A percentile compares a stretch with the other conserved stretches of the same genome.
phyloP scores from a whole-genome alignment of 305 asterid genomes.

The Nicotiana rustica region DNA sequence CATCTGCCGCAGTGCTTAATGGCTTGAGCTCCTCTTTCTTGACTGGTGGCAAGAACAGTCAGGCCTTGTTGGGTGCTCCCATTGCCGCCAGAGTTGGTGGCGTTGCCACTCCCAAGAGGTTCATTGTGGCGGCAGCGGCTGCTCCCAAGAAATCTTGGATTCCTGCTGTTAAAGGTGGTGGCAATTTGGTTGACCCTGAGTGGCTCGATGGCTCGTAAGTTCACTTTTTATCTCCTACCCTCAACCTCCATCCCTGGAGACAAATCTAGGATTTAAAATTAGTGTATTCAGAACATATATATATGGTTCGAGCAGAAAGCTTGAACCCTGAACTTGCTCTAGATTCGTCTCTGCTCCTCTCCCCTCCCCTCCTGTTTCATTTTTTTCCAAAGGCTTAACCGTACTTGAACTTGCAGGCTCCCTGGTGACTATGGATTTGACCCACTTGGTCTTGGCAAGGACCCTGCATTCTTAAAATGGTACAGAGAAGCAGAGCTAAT shows the following conservation, averaged over 20 bases:
- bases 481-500: conserved; percentile 97
- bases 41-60: conserved; percentile 75
- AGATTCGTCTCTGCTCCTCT: neutral
- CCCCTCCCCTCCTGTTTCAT: neutral
- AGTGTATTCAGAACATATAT: neutral
- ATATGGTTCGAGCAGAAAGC: neutral
- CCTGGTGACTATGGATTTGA: conserved; percentile 95
- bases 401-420: conserved; percentile 52
- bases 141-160: conserved; percentile 90
- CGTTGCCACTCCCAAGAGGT: conserved; percentile 55
- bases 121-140: conserved; percentile 65
- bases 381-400: neutral
- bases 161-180: conserved; percentile 78
- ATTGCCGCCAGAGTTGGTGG: conserved; percentile 49
- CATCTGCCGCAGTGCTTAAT: conserved; percentile 82
- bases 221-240: neutral
- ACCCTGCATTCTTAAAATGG: conserved; percentile 94
- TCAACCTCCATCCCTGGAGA: neutral
- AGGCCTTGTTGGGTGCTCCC: conserved; percentile 58
- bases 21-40: conserved; percentile 90
- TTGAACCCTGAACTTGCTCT: neutral
- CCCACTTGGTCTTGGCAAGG: conserved; percentile 92
- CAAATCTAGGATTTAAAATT: no score
- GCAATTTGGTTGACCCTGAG: conserved; percentile 76
- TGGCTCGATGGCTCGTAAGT: conserved; percentile 98